phyloP scores from a whole-genome alignment of 257 asterid species.

The Penstemon barbatus region DNA sequence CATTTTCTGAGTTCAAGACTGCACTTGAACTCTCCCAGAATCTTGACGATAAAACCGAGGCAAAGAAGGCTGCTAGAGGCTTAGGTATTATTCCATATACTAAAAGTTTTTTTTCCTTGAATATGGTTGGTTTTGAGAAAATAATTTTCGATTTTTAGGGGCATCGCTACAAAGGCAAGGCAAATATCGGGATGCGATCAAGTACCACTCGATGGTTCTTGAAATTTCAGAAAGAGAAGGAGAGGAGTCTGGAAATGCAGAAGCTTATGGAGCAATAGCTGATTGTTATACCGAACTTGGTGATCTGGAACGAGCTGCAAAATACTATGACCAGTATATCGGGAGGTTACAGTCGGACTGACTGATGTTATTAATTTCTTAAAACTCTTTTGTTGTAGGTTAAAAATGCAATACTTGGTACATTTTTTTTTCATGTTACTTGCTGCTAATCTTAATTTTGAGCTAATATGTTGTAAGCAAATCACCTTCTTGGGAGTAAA shows the following conservation, averaged over 20 bases:
- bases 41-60: slow-evolving; percentile 80
- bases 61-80: slow-evolving; percentile 98
- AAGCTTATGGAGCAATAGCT: slow-evolving; percentile 97
- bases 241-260: slow-evolving; percentile 90
- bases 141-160: slow-evolving; percentile 38
- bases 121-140: not conserved
- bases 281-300: slow-evolving; percentile 97
- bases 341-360: slow-evolving; percentile 83
- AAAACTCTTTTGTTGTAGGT: no score
- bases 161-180: slow-evolving; percentile 96
- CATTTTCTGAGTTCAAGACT: slow-evolving; percentile 76
- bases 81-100: slow-evolving; percentile 54
- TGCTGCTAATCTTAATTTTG: no score
- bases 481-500: no score
- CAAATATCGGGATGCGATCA: slow-evolving; percentile 80
- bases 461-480: no score
- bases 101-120: not conserved
- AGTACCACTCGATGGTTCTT: slow-evolving; percentile 78
- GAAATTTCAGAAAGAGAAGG: slow-evolving; percentile 77
- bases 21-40: slow-evolving; percentile 87
- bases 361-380: not conserved
- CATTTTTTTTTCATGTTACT: no score
- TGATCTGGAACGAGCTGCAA: slow-evolving; percentile 87
- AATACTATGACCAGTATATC: slow-evolving; percentile 84
- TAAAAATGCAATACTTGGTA: no score